A percentile compares a stretch with the other conserved stretches of the same genome.
Evolutionary conservation across 768 basidiomycete genomes (phyloP).

Genomic region (Suillus tomentosus): DNA sequence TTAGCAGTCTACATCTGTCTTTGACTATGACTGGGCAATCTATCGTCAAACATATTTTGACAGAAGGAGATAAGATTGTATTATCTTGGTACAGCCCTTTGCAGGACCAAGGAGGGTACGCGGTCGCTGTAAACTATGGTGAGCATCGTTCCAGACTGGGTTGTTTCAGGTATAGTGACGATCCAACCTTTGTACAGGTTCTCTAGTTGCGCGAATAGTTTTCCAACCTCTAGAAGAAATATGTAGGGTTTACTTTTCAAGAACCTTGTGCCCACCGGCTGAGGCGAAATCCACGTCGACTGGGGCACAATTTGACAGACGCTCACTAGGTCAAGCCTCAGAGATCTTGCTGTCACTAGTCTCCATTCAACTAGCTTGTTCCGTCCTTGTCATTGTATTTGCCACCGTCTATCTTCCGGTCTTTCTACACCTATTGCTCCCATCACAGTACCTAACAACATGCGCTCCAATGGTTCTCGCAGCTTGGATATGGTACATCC

Average conservation of each 20-base stretch:
- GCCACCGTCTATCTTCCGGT: constrained; percentile 75
- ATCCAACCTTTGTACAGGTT: constrained; percentile 53
- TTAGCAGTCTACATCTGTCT: constrained; percentile 59
- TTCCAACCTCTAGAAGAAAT: constrained; percentile 98
- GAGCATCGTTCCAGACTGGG: constrained; percentile 21
- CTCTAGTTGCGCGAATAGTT: constrained; percentile 86
- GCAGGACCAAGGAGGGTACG: constrained; percentile 91
- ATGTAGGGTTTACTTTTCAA: constrained; percentile 86
- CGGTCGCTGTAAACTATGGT: constrained; percentile 96
- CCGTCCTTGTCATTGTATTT: constrained; percentile 73
- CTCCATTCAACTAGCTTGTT: constrained; percentile 63
- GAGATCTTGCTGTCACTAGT: constrained; percentile 59
- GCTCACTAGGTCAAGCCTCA: constrained; percentile 43
- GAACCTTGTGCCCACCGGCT: constrained; percentile 41
- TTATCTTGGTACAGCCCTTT: constrained; percentile 83
- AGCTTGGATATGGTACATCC: constrained; percentile 88
- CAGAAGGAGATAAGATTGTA: constrained; percentile 92
- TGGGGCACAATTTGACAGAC: constrained; percentile 5
- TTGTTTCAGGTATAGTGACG: not conserved
- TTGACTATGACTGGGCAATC: constrained; percentile 87
- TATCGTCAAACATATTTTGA: constrained; percentile 90
- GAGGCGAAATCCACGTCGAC: constrained; percentile 11
- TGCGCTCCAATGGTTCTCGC: constrained; percentile 78
- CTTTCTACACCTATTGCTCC: constrained; percentile 69
- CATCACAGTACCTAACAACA: constrained; percentile 65